Evolutionary conservation across 2,329 filamentous ascomycete species (phyloP).

Genomic region (Fusarium neocosmosporiellum): DNA sequence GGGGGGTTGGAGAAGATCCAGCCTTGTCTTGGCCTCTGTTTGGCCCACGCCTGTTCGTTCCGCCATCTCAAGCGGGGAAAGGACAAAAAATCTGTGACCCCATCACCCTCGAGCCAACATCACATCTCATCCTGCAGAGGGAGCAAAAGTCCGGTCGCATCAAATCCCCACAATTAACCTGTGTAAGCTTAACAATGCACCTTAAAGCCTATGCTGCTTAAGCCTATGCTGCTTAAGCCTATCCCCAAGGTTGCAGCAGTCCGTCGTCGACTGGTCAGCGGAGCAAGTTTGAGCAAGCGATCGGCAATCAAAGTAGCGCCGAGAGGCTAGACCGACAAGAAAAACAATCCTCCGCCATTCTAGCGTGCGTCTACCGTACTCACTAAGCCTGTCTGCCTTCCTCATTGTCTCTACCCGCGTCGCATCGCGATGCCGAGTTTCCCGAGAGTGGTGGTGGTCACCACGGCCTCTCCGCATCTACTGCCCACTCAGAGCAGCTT

Average conservation of each 20-base stretch:
- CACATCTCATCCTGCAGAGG: not conserved
- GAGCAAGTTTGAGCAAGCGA: not conserved
- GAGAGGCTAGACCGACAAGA: not conserved
- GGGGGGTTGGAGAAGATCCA: not conserved
- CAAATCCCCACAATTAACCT: not conserved
- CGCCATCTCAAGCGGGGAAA: not conserved
- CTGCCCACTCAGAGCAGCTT: not conserved
- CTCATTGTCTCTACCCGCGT: not conserved
- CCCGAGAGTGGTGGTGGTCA: conserved; percentile 17
- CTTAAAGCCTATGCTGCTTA: conserved; percentile 2
- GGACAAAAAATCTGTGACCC: not conserved
- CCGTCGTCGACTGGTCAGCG: not conserved
- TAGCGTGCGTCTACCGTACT: not conserved
- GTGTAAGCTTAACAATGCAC: conserved; percentile 8
- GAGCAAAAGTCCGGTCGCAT: not conserved
- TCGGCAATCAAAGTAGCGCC: not conserved
- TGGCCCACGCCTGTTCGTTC: not conserved
- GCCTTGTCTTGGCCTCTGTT: not conserved
- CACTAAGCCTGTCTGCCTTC: not conserved
- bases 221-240: conserved; percentile 6
- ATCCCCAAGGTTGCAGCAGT: not conserved
- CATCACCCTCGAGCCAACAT: not conserved
- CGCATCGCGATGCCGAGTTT: conserved; percentile 32
- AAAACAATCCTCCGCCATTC: not conserved
- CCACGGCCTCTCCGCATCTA: conserved; percentile 35